Evolutionary conservation across 179 eudicot genomes (phyloP), one percentile per base, ranked within the genome.

Genomic region (Dionaea muscipula): DNA sequence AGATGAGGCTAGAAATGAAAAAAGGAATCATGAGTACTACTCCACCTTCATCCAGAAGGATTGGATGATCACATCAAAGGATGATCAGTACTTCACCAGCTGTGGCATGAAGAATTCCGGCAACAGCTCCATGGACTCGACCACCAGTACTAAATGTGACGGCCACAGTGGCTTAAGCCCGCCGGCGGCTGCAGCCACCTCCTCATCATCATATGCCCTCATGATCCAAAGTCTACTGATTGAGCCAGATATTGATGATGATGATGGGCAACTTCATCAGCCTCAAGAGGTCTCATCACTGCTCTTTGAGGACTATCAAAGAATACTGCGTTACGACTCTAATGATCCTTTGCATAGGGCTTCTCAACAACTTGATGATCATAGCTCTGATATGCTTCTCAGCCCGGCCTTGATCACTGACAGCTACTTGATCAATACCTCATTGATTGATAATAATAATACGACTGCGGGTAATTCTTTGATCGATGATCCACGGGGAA

Each of bases 211-310:
- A 35, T 66, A 57, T 51, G 53, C 56, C 55, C n/a, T n/a, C n/a
- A 73, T 83, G 65, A 63, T 81, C 5, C 85, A 79, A 64, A 74
- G 73, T 47, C 53, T 86, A 51, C 79, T 83, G n/a, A n/a, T n/a
- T 43, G 79, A 72, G 4, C 47, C 43, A 0, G 72, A 74, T 51
- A 41, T 47, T 23, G 73, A 57, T 39, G 44, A 67, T 16, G 40
- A 25, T 21, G 64, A 37, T 68, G 26, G 52, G 33, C 53, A 24
- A n/a, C 28, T 61, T 22, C 47, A 37, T 13, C 67, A 67, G 51
- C 69, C 61, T 41, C 62, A 63, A 49, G 38, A 68, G 11, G 25
- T 73, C 4, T 59, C 71, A 40, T n/a, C n/a, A n/a, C n/a, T n/a
- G n/a, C 55, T 17, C 6, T 17, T 43, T 3, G 47, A 18, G 19